Percentiles rank a stretch among this genome's conserved stretches.
phyloP scores from a whole-genome alignment of 768 basidiomycete species.

The Austroboletus eburneus region DNA sequence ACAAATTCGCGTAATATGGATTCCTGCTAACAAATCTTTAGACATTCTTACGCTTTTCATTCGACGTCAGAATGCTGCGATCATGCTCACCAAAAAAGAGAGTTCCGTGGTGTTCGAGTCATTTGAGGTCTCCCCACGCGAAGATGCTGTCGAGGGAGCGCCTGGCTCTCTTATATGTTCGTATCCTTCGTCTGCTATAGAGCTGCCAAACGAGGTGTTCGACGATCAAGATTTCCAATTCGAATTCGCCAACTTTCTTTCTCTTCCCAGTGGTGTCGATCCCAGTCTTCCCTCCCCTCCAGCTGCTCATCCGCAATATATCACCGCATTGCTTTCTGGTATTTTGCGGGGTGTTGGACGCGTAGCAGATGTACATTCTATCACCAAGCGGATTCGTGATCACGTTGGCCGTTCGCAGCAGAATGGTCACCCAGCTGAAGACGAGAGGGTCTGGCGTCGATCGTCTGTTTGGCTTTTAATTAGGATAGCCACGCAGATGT shows the following conservation, averaged over 20 bases:
- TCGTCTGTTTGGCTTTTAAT: slow-evolving; percentile 29
- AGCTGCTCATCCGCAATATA: slow-evolving; percentile 10
- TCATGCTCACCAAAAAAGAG: too few species aligned
- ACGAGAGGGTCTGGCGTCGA: not conserved
- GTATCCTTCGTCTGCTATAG: slow-evolving; percentile 19
- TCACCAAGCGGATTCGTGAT: not conserved
- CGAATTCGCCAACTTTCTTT: slow-evolving; percentile 19
- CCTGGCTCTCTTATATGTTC: slow-evolving; percentile 24
- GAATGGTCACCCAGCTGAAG: not conserved
- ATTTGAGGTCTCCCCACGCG: too few species aligned
- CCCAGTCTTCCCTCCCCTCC: not conserved
- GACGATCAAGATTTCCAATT: slow-evolving; percentile 9
- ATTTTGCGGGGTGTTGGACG: not conserved
- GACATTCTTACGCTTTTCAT: too few species aligned
- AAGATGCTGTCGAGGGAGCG: too few species aligned
- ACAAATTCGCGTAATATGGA: too few species aligned
- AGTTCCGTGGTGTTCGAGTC: too few species aligned
- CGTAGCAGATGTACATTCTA: not conserved
- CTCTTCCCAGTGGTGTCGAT: slow-evolving; percentile 5
- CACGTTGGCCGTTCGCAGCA: not conserved
- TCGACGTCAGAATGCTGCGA: too few species aligned
- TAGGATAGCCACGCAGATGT: not conserved
- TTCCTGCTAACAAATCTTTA: too few species aligned
- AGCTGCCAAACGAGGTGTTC: slow-evolving; percentile 7
- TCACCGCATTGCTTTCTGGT: slow-evolving; percentile 15